These are phyloP conservation scores for Acrocalymma vagum DNA, from an alignment of 2,329 filamentous ascomycete genomes.

Conservation along the genomic window DNA sequence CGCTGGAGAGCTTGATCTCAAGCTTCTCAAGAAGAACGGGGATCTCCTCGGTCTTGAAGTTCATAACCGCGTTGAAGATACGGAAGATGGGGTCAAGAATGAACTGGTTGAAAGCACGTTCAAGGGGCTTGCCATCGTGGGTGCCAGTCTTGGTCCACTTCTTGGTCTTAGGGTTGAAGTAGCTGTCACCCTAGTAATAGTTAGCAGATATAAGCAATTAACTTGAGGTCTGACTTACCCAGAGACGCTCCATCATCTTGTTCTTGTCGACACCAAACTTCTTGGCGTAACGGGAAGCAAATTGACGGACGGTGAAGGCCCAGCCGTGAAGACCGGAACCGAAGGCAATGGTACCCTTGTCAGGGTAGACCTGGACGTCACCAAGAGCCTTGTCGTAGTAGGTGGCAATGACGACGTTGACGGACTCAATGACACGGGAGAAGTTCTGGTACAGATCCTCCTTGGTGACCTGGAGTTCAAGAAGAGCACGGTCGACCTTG, in stretches of 20 bases:
- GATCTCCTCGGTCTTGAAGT: slow-evolving; percentile 97
- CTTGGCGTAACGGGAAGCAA: slow-evolving; percentile 95
- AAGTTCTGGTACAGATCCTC: slow-evolving; percentile 99
- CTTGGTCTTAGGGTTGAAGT: slow-evolving; percentile 99
- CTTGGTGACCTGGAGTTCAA: slow-evolving; percentile 98
- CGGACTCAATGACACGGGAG: slow-evolving; percentile 98
- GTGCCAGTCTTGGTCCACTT: slow-evolving; percentile 95
- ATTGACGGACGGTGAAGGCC: slow-evolving; percentile 99
- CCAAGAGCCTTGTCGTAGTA: slow-evolving; percentile 97
- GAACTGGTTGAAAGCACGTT: slow-evolving; percentile 99
- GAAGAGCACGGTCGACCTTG: slow-evolving; percentile 99
- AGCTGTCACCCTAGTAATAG: slow-evolving; percentile 81
- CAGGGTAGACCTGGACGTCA: slow-evolving; percentile 98
- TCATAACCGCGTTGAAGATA: slow-evolving; percentile 96
- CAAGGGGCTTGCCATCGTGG: slow-evolving; percentile 85
- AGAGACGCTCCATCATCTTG: slow-evolving; percentile 99
- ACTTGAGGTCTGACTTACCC: slow-evolving; percentile 66
- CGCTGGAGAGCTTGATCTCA: slow-evolving; percentile 84
- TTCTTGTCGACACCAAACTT: slow-evolving; percentile 99
- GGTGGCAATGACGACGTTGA: slow-evolving; percentile 99
- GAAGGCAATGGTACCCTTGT: slow-evolving; percentile 98
- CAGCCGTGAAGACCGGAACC: slow-evolving; percentile 99
- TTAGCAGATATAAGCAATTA: slow-evolving; percentile 25
- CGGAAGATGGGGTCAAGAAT: slow-evolving; percentile 99
- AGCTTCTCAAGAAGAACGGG: slow-evolving; percentile 88